Base-by-base conservation (phyloP, 2,329 filamentous ascomycete genomes). In the Aspergillus unguis region DNA sequence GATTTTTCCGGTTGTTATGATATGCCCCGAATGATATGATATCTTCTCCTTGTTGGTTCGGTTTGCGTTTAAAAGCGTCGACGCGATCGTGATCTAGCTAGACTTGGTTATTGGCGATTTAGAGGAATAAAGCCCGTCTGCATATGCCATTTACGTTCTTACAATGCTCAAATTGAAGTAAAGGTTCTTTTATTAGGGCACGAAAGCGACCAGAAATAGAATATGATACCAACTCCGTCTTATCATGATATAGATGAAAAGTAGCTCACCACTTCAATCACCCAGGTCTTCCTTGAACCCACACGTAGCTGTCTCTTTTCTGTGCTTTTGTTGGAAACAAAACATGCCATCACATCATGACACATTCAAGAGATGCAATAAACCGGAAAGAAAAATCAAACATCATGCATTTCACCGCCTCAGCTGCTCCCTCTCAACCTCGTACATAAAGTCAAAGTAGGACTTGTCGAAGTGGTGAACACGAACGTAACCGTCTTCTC, bases 381-480 rank as follows among this genome's bases (percentile, higher is more conserved):
- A 63, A 55, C 60, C 48, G 53, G 56, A 58, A 58, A 37, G 36
- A 44, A 61, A 63, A 60, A 56, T 31, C 38, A 52, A 54, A 55
- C 57, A 37, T 58, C 60, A 58, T 48, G 48, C 51, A 52, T 27
- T 60, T 65, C 64, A 76, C 64, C 70, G 74, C 65, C 76, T 71
- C 66, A 77, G 59, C 68, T 77, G 73, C 79, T 96, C 92, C 75
- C 92, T 83, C 85, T 99, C 94, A 57, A 97, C 94, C 81, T 99
- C 94, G 75, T 96, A 99, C 80, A 88, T 84, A 79, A 99, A 99
- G 76, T 99, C 94, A 74, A 94, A 97, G 82, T 96, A 99, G 58
- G 87, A 84, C 82, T 95, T 95, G 79, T 99, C 94, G 76, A 99
- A 99, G 77, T 96, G 90, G 78, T 99, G 94, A 63, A 97, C 87